Evolutionary conservation across 352 stramenopile species (phyloP).

Genomic region (Blastocystis hominis): DNA sequence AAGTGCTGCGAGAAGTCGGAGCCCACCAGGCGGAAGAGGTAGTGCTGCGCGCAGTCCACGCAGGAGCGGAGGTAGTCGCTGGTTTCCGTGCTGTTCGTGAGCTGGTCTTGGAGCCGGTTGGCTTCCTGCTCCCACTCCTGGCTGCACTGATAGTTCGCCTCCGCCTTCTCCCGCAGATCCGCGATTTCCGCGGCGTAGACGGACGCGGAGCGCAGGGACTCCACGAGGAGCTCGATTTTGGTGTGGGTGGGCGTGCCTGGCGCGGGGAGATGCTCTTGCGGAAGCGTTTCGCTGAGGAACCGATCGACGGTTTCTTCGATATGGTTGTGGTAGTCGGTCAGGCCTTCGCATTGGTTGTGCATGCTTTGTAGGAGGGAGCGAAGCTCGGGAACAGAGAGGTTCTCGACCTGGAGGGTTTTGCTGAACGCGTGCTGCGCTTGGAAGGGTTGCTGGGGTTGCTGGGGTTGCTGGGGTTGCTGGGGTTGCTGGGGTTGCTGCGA

Average conservation of each 20-base stretch:
- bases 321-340: background rate
- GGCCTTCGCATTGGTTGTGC: conserved; percentile 3
- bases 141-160: background rate
- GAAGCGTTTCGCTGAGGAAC: background rate
- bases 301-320: background rate
- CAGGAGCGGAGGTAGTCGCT: background rate
- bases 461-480: background rate
- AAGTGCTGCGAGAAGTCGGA: background rate
- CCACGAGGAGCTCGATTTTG: background rate
- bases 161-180: background rate
- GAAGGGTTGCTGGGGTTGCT: background rate
- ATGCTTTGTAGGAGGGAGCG: background rate
- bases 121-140: background rate
- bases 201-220: background rate
- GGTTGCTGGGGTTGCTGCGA: background rate
- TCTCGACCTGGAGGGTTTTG: background rate
- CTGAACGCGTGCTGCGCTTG: background rate
- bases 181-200: background rate
- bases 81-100: background rate
- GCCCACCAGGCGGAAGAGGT: background rate
- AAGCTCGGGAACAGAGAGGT: background rate
- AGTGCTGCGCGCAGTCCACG: background rate
- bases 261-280: background rate
- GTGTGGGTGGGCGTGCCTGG: background rate
- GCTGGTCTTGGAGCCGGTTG: background rate